Conservation (phyloP, 768 basidiomycete genomes). For the Postia placenta region DNA sequence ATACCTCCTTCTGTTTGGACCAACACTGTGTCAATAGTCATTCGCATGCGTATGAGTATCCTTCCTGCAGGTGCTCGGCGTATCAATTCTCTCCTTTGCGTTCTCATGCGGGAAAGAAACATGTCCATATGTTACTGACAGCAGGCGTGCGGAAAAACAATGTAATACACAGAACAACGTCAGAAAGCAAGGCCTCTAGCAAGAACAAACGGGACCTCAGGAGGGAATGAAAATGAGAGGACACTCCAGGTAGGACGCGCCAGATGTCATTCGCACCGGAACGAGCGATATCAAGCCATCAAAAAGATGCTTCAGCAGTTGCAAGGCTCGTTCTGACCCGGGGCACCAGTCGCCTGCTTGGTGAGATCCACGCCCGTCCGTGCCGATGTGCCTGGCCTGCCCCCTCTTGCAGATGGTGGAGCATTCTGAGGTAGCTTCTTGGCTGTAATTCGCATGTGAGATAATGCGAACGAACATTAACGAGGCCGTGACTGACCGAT, state of each 20-base stretch:
- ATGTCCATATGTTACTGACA: constrained; percentile 16
- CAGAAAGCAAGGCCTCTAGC: background rate
- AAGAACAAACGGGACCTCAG: constrained; percentile 14
- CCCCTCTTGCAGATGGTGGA: constrained; percentile 55
- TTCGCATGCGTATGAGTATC: too few species aligned
- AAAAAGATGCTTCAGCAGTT: constrained; percentile 53
- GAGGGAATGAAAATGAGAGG: background rate
- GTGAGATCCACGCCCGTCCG: constrained; percentile 76
- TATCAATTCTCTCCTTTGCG: too few species aligned
- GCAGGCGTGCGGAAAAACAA: constrained; percentile 1
- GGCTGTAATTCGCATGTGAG: constrained; percentile 54
- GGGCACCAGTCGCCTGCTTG: constrained; percentile 48
- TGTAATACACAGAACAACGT: constrained; percentile 12
- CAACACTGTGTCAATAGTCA: background rate
- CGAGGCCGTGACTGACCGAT: constrained; percentile 55
- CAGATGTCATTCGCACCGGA: background rate
- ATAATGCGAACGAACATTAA: background rate
- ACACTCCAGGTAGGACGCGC: background rate
- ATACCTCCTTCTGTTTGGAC: background rate
- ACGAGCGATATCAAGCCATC: background rate
- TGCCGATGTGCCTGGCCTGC: constrained; percentile 43
- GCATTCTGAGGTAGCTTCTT: constrained; percentile 86
- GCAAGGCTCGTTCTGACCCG: constrained; percentile 59
- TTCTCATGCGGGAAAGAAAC: too few species aligned
- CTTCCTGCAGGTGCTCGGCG: too few species aligned